These are phyloP conservation scores for Lactuca sativa DNA, from an alignment of 129 eudicot species.

Conservation along the genomic window DNA sequence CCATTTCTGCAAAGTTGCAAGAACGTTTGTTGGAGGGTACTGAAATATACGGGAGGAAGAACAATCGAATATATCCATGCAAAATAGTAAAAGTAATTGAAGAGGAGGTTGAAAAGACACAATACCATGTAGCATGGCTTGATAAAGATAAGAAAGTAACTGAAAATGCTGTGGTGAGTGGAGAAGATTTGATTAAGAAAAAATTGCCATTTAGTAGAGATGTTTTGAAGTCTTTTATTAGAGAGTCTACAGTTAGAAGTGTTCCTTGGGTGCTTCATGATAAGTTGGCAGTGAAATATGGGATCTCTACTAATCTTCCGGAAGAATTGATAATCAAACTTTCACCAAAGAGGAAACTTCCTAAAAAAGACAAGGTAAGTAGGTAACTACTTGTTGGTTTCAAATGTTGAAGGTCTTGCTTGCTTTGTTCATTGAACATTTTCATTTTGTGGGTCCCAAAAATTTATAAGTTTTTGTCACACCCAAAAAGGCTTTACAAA, in stretches of 20 bases:
- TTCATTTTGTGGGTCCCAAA: slow-evolving; percentile 6
- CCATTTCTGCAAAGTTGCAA: slow-evolving; percentile 61
- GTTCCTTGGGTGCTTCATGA: slow-evolving; percentile 89
- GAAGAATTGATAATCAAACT: slow-evolving; percentile 51
- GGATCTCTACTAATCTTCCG: slow-evolving; percentile 79
- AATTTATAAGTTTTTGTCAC: too few species aligned
- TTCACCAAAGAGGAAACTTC: slow-evolving; percentile 50
- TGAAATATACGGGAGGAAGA: slow-evolving; percentile 73
- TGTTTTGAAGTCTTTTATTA: slow-evolving; percentile 71
- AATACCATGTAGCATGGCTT: slow-evolving; percentile 88
- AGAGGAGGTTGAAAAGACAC: slow-evolving; percentile 55
- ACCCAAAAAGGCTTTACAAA: too few species aligned
- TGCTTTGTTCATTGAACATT: neutral
- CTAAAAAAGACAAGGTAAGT: slow-evolving; percentile 34
- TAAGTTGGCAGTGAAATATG: slow-evolving; percentile 68
- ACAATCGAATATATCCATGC: slow-evolving; percentile 67
- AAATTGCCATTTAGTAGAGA: slow-evolving; percentile 72
- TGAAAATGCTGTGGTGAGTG: slow-evolving; percentile 59
- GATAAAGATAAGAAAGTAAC: slow-evolving; percentile 68
- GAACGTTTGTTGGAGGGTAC: slow-evolving; percentile 65
- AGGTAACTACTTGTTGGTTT: slow-evolving; percentile 23
- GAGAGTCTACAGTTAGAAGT: slow-evolving; percentile 78
- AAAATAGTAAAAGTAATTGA: slow-evolving; percentile 62
- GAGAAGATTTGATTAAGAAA: slow-evolving; percentile 67
- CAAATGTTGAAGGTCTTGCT: slow-evolving; percentile 4